Evolutionary conservation across 345 rosid genomes (phyloP), one percentile per base, ranked within the genome.

Genomic region (Lepidium aucheri): DNA sequence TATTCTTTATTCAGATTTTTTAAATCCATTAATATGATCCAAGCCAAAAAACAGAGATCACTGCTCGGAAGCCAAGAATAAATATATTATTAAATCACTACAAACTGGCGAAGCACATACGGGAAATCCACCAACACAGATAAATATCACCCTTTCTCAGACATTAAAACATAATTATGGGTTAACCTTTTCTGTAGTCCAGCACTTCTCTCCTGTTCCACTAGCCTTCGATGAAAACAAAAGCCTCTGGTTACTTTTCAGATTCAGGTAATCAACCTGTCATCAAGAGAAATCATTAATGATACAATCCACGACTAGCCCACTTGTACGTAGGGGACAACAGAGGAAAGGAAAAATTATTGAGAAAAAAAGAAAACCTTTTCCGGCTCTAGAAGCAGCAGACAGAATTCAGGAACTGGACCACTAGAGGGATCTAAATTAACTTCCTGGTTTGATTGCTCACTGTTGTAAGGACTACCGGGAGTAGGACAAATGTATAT

Each of bases 221-320:
- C 67, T 76, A 61, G 35, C 60, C 30, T 42, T 77, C 4, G 79
- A 82, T 28, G 85, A 80, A 69, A 78, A 88, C 56, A 56, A 33
- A 71, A 84, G 65, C 77, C 97, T 86, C 77, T 82, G 80, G 53
- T 82, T 83, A 38, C 76, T 93, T 90, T 84, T 93, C 81, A 93
- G 79, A 76, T 90, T 88, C 84, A 86, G 72, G 78, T 88, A 93
- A 78, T 90, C 97, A 77, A 88, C 94, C 96, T 90, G 82, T 43
- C 63, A 72, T 60, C 26, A 38, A 35, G 5, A 10, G 8, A 28
- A 38, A 60, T 4, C 63, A 60, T 8, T 17, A 53, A n/a, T 53
- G 44, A 44, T 60, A 17, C 47, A 44, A 60, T 60, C 38, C 5
- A 20, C 33, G 2, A 38, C 12, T 2, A 47, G 38, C 41, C 8